A percentile compares a stretch with the other conserved stretches of the same genome.
These are phyloP conservation scores for Pythium sp. DNA, from an alignment of 352 stramenopile species.

Conservation along the genomic window DNA sequence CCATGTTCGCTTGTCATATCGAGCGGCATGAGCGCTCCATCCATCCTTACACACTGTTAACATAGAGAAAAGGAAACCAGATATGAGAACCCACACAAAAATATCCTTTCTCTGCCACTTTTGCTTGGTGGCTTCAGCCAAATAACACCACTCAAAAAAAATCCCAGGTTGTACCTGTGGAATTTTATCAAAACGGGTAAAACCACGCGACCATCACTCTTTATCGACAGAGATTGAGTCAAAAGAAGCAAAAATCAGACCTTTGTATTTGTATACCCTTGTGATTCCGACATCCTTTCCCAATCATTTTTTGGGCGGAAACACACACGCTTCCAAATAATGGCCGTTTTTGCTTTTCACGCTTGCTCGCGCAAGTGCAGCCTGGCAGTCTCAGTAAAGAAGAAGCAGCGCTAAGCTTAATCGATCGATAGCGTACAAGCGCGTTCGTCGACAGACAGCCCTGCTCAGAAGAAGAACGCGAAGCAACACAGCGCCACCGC, in stretches of 20 bases:
- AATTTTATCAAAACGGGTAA: not conserved
- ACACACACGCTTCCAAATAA: not conserved
- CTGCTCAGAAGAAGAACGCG: not conserved
- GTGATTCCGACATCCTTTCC: not conserved
- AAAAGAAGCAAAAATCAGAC: conserved; percentile 7
- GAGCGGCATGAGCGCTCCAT: not conserved
- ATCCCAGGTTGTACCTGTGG: not conserved
- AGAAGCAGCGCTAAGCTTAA: conserved; percentile 7
- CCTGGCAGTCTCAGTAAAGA: conserved; percentile 4
- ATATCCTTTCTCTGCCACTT: conserved; percentile 1
- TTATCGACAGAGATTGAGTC: not conserved
- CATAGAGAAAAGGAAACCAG: conserved; percentile 1
- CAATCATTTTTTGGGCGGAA: not conserved
- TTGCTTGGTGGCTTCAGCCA: conserved; percentile 7
- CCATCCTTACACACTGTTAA: not conserved
- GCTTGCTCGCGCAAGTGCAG: not conserved
- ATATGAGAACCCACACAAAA: conserved; percentile 7
- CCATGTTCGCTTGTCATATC: not conserved
- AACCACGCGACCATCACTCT: conserved; percentile 14
- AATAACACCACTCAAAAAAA: not conserved
- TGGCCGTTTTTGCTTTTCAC: not conserved
- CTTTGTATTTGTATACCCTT: not conserved
- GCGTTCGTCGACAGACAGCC: not conserved
- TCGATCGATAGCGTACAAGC: not conserved
- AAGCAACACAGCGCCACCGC: not conserved